These are phyloP conservation scores for Colletotrichum falcatum DNA, from an alignment of 2,329 filamentous ascomycete species.

Conservation along the genomic window DNA sequence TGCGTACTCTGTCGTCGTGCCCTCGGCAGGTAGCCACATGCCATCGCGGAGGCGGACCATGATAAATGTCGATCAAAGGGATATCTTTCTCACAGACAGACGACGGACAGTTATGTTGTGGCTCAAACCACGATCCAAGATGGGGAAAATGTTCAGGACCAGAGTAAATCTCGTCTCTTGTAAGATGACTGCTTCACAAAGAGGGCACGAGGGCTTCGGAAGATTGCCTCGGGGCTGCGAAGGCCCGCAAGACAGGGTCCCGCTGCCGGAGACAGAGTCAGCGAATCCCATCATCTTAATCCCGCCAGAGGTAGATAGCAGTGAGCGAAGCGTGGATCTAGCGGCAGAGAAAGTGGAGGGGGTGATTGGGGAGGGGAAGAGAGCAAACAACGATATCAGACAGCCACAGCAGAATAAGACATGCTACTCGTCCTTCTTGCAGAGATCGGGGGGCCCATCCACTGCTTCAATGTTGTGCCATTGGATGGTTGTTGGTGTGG, in stretches of 20 bases:
- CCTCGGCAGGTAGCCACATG: constrained; percentile 74
- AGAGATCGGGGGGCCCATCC: constrained; percentile 28
- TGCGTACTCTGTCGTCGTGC: constrained; percentile 72
- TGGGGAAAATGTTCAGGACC: constrained; percentile 5
- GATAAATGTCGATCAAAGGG: constrained; percentile 8
- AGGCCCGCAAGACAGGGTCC: constrained; percentile 30
- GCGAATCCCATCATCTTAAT: constrained; percentile 33
- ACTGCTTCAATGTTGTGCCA: constrained; percentile 18
- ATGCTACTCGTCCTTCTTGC: constrained; percentile 25
- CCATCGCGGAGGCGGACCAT: constrained; percentile 54
- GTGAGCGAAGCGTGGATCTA: neutral
- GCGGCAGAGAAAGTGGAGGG: constrained; percentile 3
- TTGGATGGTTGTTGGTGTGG: constrained; percentile 12
- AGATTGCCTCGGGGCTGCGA: constrained; percentile 20
- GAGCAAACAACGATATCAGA: constrained; percentile 21
- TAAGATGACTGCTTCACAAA: constrained; percentile 18
- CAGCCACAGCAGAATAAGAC: neutral
- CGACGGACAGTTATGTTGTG: constrained; percentile 1
- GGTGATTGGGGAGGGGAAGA: neutral
- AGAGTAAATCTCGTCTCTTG: constrained; percentile 40
- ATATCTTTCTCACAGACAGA: constrained; percentile 21
- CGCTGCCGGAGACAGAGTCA: constrained; percentile 21
- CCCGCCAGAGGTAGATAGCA: constrained; percentile 29
- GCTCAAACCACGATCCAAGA: constrained; percentile 20
- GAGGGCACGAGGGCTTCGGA: constrained; percentile 17